Evolutionary conservation across 208 protist species (phyloP).

Genomic region (Trypanosoma avium): DNA sequence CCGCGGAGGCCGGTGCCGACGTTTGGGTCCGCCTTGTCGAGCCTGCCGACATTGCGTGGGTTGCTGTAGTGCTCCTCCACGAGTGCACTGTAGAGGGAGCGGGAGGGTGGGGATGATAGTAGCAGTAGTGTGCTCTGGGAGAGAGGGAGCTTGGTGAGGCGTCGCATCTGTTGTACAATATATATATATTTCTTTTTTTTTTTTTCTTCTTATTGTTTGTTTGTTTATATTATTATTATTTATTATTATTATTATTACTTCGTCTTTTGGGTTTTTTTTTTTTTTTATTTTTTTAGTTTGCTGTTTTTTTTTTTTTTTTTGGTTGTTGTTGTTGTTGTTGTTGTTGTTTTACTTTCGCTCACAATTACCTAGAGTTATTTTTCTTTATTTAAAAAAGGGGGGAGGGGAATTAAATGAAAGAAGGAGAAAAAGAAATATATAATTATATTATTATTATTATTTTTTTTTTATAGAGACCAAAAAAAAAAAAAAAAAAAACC

Average conservation of each 20-base stretch:
- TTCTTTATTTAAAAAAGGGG: no score
- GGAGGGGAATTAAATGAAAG: no score
- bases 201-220: not conserved
- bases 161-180: slow-evolving; percentile 14
- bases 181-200: not conserved
- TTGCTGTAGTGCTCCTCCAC: slow-evolving; percentile 99
- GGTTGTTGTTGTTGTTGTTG: not conserved
- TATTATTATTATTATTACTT: no score
- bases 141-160: slow-evolving; percentile 2
- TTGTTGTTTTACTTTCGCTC: not conserved
- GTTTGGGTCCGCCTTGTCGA: slow-evolving; percentile 93
- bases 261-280: no score
- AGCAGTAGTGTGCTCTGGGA: not conserved
- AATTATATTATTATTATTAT: not conserved
- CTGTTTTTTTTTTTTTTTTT: not conserved
- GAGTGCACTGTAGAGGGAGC: slow-evolving; percentile 93
- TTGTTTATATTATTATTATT: not conserved
- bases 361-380: no score
- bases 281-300: not conserved
- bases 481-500: not conserved
- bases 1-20: slow-evolving; percentile 99
- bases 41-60: slow-evolving; percentile 97
- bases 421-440: no score
- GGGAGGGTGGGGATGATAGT: slow-evolving; percentile 25
- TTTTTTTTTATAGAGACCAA: not conserved